Conservation (phyloP, 2,329 filamentous ascomycete species). For the Beauveria brongniartii region DNA sequence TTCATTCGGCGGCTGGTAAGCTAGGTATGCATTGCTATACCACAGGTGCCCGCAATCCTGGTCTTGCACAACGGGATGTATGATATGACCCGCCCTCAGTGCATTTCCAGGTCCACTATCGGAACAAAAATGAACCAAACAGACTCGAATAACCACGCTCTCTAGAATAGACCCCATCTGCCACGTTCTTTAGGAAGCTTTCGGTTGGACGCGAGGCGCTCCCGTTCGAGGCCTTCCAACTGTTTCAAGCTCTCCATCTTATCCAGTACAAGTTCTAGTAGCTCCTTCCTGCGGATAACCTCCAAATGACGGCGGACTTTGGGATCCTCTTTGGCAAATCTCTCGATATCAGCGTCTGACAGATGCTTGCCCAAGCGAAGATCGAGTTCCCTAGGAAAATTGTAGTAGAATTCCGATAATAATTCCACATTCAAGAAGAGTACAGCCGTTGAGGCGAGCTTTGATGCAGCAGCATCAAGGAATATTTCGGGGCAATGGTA, state of each 20-base stretch:
- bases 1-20: constrained; percentile 12
- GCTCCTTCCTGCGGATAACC: constrained; percentile 82
- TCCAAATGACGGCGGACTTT: constrained; percentile 86
- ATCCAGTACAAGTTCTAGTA: constrained; percentile 83
- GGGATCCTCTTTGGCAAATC: constrained; percentile 86
- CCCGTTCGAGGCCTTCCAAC: constrained; percentile 67
- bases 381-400: constrained; percentile 90
- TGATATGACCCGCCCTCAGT: neutral
- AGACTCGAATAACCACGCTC: neutral
- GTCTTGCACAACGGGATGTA: neutral
- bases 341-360: constrained; percentile 71
- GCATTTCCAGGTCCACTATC: neutral
- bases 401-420: constrained; percentile 94
- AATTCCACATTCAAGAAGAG: constrained; percentile 97
- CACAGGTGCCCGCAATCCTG: neutral
- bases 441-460: constrained; percentile 88
- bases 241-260: constrained; percentile 92
- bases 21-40: neutral
- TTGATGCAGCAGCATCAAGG: constrained; percentile 92
- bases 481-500: constrained; percentile 97
- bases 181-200: constrained; percentile 33
- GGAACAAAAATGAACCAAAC: neutral
- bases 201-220: constrained; percentile 26
- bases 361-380: constrained; percentile 75
- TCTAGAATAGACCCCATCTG: constrained; percentile 42